Conservation (phyloP, 2,329 filamentous ascomycete species). For the Raffaelea arxii region DNA sequence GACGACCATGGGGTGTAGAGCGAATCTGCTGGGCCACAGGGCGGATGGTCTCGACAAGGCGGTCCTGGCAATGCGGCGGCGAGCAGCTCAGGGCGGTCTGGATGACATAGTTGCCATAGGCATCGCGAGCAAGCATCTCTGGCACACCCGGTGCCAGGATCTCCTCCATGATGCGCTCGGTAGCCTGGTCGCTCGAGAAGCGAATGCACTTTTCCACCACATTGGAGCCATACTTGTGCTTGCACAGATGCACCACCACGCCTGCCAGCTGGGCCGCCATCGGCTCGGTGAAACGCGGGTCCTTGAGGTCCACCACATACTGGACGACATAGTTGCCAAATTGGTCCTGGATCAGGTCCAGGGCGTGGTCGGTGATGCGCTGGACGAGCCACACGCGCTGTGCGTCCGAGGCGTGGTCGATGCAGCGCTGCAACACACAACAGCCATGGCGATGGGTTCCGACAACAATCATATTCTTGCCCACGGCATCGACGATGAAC, state of each 20-base stretch:
- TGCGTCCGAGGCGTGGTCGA: conserved; percentile 84
- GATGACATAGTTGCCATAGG: conserved; percentile 94
- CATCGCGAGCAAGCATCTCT: conserved; percentile 81
- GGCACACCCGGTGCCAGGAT: conserved; percentile 66
- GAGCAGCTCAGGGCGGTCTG: conserved; percentile 90
- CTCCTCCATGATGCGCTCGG: conserved; percentile 76
- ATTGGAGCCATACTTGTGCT: conserved; percentile 98
- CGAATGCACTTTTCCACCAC: conserved; percentile 95
- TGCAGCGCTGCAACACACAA: conserved; percentile 95
- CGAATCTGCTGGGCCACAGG: conserved; percentile 78
- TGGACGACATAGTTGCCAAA: conserved; percentile 99
- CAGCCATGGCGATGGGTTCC: conserved; percentile 96
- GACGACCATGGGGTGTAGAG: conserved; percentile 86
- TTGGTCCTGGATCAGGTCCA: conserved; percentile 83
- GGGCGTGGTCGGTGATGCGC: conserved; percentile 82
- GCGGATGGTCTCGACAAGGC: conserved; percentile 74
- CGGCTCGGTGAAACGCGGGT: conserved; percentile 79
- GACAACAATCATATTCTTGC: conserved; percentile 75
- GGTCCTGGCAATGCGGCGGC: conserved; percentile 60
- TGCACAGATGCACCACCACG: conserved; percentile 62
- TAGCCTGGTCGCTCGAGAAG: conserved; percentile 65
- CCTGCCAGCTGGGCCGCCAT: conserved; percentile 73
- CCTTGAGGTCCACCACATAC: conserved; percentile 93
- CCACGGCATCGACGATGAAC: conserved; percentile 96
- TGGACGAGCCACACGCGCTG: conserved; percentile 83